These are phyloP conservation scores for Pseudoneurospora amorphoporcata DNA, from an alignment of 495 filamentous ascomycete genomes.

Conservation along the genomic window DNA sequence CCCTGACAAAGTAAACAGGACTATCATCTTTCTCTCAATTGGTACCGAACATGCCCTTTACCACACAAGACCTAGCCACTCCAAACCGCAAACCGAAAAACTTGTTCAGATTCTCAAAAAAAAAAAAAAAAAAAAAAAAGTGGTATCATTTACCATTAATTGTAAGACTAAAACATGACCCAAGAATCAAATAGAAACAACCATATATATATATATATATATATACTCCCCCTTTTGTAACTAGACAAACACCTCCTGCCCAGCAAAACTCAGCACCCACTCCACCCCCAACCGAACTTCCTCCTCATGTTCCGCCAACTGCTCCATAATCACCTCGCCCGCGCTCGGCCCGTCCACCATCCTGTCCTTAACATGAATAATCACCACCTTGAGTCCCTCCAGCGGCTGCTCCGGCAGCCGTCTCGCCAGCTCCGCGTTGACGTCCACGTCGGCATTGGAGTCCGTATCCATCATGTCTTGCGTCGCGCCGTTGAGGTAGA, in stretches of 20 bases:
- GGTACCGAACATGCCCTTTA: no score
- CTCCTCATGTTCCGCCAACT: constrained; percentile 53
- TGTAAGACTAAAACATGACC: no score
- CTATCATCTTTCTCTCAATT: no score
- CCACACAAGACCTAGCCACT: neutral
- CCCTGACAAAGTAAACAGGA: neutral
- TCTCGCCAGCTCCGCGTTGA: neutral
- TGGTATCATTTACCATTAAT: no score
- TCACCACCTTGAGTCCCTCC: constrained; percentile 50
- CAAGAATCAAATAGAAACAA: no score
- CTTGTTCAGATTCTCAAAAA: no score
- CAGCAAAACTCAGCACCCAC: constrained; percentile 57
- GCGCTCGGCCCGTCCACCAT: constrained; percentile 52
- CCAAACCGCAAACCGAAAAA: neutral
- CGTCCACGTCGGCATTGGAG: neutral
- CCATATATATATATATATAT: no score
- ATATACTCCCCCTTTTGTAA: no score
- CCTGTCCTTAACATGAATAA: constrained; percentile 76
- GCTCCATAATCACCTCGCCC: constrained; percentile 52
- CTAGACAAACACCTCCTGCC: constrained; percentile 32
- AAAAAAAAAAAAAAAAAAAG: no score
- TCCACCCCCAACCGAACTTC: constrained; percentile 60
- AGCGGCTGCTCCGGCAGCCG: constrained; percentile 17
- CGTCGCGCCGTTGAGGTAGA: neutral
- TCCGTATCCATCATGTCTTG: neutral